Evolutionary conservation across 78 protist genomes (phyloP), one percentile per base, ranked within the genome.

Genomic region (Polysphondylium violaceum): DNA sequence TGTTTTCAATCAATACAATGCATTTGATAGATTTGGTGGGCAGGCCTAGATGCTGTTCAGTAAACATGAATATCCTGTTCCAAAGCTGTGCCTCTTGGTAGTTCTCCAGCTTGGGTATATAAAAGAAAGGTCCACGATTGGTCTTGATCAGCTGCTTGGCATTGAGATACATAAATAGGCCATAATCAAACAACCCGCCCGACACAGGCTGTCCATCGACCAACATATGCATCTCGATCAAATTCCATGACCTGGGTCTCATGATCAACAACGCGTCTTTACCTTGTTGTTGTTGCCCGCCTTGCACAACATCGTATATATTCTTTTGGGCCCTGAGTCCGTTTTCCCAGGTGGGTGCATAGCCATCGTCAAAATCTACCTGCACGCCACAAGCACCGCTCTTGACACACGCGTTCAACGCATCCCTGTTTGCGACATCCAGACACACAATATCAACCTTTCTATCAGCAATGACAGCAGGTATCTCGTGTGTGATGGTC

Each of bases 61-160:
- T 50, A 27, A 17, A 44, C 16, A n/a, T 25, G 2, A 81, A 27
- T 25, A 94, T 65, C 19, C 56, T 50, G 27, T 74, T 73, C 95
- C 95, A 95, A 74, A 64, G 68, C 17, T 73, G 4, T 27, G 95
- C 94, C 60, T 95, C 97, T 17, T 76, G 68, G 17, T 86, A 76
- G 12, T 72, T 61, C 51, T 95, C 97, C 31, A 95, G 5, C 85
- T 95, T 95, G 44, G 97, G 97, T 11, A 95, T 33, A 41, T 95
- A 95, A 41, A 73, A 87, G 35, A 69, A 95, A 31, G 95, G 95
- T 0, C 95, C 95, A 2, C 78, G 33, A 31, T 88, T 87, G 3
- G 0, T 33, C 14, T 51, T 40, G 1, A 56, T 1, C 17, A 76
- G 59, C 3, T 25, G 25, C 31, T 43, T 11, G 8, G 71, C 94